phyloP scores from a whole-genome alignment of 2,329 filamentous ascomycete species.

The Annulohypoxylon truncatum region DNA sequence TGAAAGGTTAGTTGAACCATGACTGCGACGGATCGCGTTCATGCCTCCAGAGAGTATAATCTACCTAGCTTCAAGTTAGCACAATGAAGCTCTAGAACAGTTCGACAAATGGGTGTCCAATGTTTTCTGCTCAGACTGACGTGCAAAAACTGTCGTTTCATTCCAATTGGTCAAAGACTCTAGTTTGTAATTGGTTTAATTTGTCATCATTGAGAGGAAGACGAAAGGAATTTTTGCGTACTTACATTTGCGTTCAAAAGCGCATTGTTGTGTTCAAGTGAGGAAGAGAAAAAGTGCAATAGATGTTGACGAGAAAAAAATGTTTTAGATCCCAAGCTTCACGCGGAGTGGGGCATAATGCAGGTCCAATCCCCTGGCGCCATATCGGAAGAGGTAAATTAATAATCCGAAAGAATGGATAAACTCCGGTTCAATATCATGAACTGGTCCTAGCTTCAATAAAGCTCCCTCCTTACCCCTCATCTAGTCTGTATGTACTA shows the following conservation, averaged over 20 bases:
- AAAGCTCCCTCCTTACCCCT: conserved; percentile 24
- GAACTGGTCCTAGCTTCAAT: conserved; percentile 11
- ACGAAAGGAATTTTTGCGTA: conserved; percentile 7
- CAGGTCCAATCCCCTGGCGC: background rate
- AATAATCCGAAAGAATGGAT: conserved; percentile 24
- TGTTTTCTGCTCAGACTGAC: conserved; percentile 82
- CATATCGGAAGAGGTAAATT: conserved; percentile 24
- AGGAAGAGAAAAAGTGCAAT: conserved; percentile 17
- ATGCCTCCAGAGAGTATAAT: background rate
- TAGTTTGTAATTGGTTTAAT: conserved; percentile 79
- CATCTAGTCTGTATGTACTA: too few species aligned
- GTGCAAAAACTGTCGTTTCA: conserved; percentile 94
- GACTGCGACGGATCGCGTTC: background rate
- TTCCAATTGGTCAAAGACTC: conserved; percentile 92
- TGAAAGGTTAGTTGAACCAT: background rate
- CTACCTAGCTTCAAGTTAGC: conserved; percentile 42
- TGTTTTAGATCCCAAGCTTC: conserved; percentile 26
- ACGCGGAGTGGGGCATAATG: conserved; percentile 27
- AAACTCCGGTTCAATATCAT: conserved; percentile 3
- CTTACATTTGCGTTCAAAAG: conserved; percentile 34
- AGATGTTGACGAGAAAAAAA: conserved; percentile 29
- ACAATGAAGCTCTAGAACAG: conserved; percentile 33
- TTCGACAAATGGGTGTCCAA: conserved; percentile 13
- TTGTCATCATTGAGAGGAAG: conserved; percentile 75
- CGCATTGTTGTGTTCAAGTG: conserved; percentile 9